phyloP scores from a whole-genome alignment of 2,329 filamentous ascomycete species.

The Colletotrichum endophyticum region DNA sequence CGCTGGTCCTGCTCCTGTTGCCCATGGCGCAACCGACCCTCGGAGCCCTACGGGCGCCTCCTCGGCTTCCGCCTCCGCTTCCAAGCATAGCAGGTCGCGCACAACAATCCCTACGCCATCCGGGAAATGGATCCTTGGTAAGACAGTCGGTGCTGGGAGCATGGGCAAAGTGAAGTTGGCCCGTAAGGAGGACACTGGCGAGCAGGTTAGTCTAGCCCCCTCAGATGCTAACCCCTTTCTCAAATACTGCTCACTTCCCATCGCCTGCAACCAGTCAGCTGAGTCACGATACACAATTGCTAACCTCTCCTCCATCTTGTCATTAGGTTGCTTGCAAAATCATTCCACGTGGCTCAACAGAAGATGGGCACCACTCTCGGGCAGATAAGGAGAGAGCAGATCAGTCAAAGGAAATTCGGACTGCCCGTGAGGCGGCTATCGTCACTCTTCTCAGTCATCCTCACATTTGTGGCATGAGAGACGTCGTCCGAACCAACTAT shows the following conservation, averaged over 20 bases:
- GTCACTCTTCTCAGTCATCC: conserved; percentile 93
- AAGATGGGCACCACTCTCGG: conserved; percentile 76
- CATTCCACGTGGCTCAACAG: conserved; percentile 86
- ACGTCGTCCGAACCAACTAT: conserved; percentile 94
- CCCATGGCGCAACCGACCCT: conserved; percentile 50
- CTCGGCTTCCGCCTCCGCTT: conserved; percentile 36
- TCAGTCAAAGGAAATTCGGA: conserved; percentile 94
- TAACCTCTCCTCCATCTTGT: background rate
- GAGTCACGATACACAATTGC: background rate
- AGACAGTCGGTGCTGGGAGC: conserved; percentile 95
- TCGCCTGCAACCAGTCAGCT: background rate
- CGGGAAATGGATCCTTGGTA: conserved; percentile 93
- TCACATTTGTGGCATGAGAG: conserved; percentile 93
- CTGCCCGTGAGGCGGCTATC: conserved; percentile 93
- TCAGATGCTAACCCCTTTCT: background rate
- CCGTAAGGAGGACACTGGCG: conserved; percentile 85
- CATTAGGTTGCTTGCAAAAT: conserved; percentile 93
- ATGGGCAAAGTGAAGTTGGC: conserved; percentile 99
- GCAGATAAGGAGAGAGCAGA: conserved; percentile 88
- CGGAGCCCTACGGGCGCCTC: conserved; percentile 38
- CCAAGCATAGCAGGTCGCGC: conserved; percentile 61
- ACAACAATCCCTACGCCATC: conserved; percentile 91
- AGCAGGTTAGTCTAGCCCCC: conserved; percentile 72
- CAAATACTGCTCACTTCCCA: background rate
- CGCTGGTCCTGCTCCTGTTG: conserved; percentile 55